A percentile compares a stretch with the other conserved stretches of the same genome.
Evolutionary conservation across 73 alveolate genomes (phyloP).

Genomic region (Uronychia binucleata): DNA sequence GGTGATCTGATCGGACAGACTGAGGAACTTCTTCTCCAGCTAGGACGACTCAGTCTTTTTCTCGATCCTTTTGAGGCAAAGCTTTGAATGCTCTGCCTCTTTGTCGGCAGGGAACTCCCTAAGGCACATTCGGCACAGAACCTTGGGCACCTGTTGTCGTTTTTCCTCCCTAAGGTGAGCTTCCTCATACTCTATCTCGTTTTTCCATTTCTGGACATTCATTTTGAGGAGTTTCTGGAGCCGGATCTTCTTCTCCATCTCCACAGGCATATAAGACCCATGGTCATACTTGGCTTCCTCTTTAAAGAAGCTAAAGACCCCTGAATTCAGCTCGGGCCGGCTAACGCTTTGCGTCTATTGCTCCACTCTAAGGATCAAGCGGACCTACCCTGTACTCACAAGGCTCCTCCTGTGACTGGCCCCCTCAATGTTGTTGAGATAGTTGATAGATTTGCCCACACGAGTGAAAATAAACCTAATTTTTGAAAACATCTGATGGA

Average conservation of each 20-base stretch:
- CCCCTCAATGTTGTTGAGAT: background rate
- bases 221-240: background rate
- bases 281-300: no score
- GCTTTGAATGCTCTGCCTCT: constrained; percentile 41
- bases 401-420: background rate
- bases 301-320: no score
- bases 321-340: no score
- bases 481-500: background rate
- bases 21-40: constrained; percentile 24
- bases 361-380: no score
- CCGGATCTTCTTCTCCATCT: background rate
- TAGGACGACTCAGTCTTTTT: background rate
- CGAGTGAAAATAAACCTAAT: background rate
- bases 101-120: constrained; percentile 29
- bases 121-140: constrained; percentile 32
- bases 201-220: background rate
- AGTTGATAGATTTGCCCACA: background rate
- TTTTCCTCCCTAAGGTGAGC: constrained; percentile 39
- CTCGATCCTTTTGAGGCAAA: constrained; percentile 17
- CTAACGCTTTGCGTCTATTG: no score
- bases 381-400: no score
- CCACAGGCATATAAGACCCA: no score
- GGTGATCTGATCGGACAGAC: constrained; percentile 27
- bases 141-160: constrained; percentile 11
- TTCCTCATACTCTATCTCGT: no score